phyloP scores from a whole-genome alignment of 805 yeast genomes.

The Candida schatavii region DNA sequence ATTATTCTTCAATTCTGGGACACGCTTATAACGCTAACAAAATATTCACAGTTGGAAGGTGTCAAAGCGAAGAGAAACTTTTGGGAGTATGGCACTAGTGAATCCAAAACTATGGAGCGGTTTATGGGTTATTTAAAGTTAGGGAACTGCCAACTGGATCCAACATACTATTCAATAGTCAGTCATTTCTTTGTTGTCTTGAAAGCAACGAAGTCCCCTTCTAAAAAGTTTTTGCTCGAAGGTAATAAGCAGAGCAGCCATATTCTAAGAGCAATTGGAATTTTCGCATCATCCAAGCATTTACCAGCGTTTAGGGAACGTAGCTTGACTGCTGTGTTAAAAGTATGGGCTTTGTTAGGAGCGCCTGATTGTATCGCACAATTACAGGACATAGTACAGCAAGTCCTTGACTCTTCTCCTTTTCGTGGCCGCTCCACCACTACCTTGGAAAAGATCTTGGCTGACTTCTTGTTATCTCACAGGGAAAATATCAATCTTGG shows the following conservation, averaged over 20 bases:
- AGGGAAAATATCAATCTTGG: not conserved
- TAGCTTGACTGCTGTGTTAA: conserved; percentile 1
- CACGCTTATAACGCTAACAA: conserved; percentile 41
- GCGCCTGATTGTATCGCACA: not conserved
- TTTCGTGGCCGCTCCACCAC: not conserved
- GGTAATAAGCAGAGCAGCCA: not conserved
- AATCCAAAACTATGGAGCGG: conserved; percentile 38
- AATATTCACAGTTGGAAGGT: conserved; percentile 13
- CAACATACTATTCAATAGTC: conserved; percentile 43
- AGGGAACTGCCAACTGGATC: conserved; percentile 54
- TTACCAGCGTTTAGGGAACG: not conserved
- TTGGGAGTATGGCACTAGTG: conserved; percentile 50
- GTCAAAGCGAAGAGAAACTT: conserved; percentile 43
- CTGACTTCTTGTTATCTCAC: not conserved
- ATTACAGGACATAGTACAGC: not conserved
- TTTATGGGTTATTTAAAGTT: conserved; percentile 46
- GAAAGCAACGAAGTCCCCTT: not conserved
- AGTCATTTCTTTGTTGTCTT: conserved; percentile 15
- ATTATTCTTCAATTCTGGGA: conserved; percentile 49
- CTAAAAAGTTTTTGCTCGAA: not conserved
- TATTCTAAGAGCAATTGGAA: not conserved
- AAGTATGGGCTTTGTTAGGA: not conserved
- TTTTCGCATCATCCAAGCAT: not conserved
- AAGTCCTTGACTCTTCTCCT: conserved; percentile 1
- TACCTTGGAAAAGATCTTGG: not conserved